Evolutionary conservation across 1,284 basidiomycete genomes (phyloP).

Genomic region (Rhodotorula sp.): DNA sequence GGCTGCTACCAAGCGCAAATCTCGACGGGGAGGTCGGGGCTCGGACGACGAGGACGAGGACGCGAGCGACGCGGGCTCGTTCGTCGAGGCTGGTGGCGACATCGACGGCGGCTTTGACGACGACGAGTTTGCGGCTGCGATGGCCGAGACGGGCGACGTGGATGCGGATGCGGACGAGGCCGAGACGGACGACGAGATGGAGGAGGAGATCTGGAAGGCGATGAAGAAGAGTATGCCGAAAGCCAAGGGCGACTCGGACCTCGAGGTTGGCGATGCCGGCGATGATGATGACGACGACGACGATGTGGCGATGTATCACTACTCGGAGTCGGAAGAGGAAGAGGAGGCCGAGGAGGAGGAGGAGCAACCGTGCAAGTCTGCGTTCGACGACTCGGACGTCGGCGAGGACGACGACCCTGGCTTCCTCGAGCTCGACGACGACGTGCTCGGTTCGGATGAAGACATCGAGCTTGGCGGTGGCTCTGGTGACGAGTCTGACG

Average conservation of each 20-base stretch:
- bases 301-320: slow-evolving; percentile 32
- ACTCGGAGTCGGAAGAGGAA: slow-evolving; percentile 26
- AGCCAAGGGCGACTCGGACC: slow-evolving; percentile 58
- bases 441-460: slow-evolving; percentile 42
- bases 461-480: slow-evolving; percentile 49
- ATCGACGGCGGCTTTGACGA: slow-evolving; percentile 47
- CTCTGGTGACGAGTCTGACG: slow-evolving; percentile 57
- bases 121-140: slow-evolving; percentile 43
- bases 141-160: slow-evolving; percentile 15
- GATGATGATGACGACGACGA: slow-evolving; percentile 31
- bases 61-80: slow-evolving; percentile 45
- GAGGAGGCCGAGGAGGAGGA: slow-evolving; percentile 17
- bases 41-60: slow-evolving; percentile 51
- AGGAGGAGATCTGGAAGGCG: slow-evolving; percentile 52
- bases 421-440: slow-evolving; percentile 43
- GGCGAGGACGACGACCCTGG: slow-evolving; percentile 38
- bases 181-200: slow-evolving; percentile 40
- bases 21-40: slow-evolving; percentile 47
- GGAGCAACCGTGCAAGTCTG: slow-evolving; percentile 36
- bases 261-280: slow-evolving; percentile 28
- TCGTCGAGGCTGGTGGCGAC: slow-evolving; percentile 30
- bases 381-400: slow-evolving; percentile 42
- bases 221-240: slow-evolving; percentile 53
- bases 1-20: slow-evolving; percentile 31
- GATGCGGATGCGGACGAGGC: slow-evolving; percentile 25